Base-by-base conservation (phyloP, 768 basidiomycete genomes). In the Auricularia auricula-judae region DNA sequence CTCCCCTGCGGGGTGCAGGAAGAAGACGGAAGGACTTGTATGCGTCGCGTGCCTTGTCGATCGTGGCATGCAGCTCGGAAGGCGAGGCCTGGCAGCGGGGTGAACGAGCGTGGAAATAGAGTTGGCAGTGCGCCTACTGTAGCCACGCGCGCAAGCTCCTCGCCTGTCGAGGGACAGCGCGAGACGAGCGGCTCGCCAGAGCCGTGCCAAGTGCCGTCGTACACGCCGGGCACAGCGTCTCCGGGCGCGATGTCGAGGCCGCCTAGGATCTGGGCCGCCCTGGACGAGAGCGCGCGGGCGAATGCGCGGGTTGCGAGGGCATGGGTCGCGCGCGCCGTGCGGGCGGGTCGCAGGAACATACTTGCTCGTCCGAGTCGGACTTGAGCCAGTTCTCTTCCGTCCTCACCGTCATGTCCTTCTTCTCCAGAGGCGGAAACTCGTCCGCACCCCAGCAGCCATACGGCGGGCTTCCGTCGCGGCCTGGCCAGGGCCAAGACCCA, bases 1-100 rank as follows among this genome's bases (percentile, higher is more conserved):
- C 93, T 16, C 95, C 95, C 65, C 95, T 81, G 62, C 84, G 85
- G 2, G 95, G 96, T 12, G 91, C 91, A 59, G 95, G 93, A 39
- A 94, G 79, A 66, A 78, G 81, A 75, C 93, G 81, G 74, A 96
- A 87, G 65, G 76, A 69, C 7, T 76, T 74, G 71, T 87, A 88
- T 4, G 94, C 95, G 62, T 90, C 88, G 54, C 86, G 80, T 12
- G 91, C 81, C 67, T 82, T 86, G 65, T 80, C 80, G 65, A 98
- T 72, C 3, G 87, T 82, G 18, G 78, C 76, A 63, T 87, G 82
- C 3, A 94, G 80, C 70, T 98, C 95, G 64, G 81, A 75, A 8
- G 86, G 84, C 8, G 87, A 84, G 0, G 89, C 87, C 84, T 88
- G 66, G 8, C 34, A 66, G 10, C 64, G 62, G 39, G 36, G 21